Base-by-base conservation (phyloP, 805 yeast genomes). In the Citeromyces nyonsensis region DNA sequence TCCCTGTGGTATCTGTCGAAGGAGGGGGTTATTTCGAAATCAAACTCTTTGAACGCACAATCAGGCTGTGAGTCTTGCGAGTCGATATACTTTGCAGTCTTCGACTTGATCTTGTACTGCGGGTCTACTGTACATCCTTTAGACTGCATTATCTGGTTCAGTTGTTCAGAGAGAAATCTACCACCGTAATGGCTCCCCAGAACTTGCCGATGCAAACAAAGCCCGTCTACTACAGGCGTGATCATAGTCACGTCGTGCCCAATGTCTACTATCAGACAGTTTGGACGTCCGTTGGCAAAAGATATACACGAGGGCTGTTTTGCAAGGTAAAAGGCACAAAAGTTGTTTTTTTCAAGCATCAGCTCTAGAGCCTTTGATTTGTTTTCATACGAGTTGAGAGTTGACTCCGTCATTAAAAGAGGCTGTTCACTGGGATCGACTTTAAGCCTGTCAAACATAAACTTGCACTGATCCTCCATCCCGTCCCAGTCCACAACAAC, bases 221-320 rank as follows among this genome's bases (percentile, higher is more conserved):
- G 69, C 15, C 93, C 94, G 54, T 79, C 94, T 37, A 76, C 72
- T 13, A 80, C 84, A 2, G 86, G 94, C 4, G 91, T 77, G 1
- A 75, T 86, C 38, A 83, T 72, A 12, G 69, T 61, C 2, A 75
- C 57, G 47, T 80, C 86, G 47, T 81, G 91, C 5, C 95, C 95
- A 26, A 82, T 55, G 50, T 84, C 94, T 26, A 84, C 88, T 26
- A 84, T 84, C 24, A 84, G 58, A 49, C 94, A 84, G 38, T 77
- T 78, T 29, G 94, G 85, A 48, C 93, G 66, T 3, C 94, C 95
- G 40, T 80, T 78, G 8, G 88, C 85, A 54, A 86, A 86, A 2
- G 94, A 73, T 2, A 80, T 74, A 56, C 94, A 79, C 0, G 93
- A 77, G n/a, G 95, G 88, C 6, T 77, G 65, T 36, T 84, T 77